A percentile compares a stretch with the other conserved stretches of the same genome.
These are phyloP conservation scores for Pontederia paniculata DNA, from an alignment of 176 grass and related monocot genomes.

Conservation along the genomic window DNA sequence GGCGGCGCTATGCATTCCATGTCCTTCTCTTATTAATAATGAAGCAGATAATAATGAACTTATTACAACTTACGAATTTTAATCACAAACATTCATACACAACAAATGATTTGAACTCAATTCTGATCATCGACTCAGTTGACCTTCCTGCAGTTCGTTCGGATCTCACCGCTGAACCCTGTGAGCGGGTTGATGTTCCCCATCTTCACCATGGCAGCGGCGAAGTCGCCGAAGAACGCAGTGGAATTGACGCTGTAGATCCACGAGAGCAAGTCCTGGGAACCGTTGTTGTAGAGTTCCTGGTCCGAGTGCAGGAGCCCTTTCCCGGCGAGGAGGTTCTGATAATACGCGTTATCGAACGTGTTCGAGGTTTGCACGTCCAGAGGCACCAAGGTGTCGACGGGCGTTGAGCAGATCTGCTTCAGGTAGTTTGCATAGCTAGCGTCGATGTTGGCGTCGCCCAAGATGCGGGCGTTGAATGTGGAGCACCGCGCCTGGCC, in stretches of 20 bases:
- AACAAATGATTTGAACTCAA: no score
- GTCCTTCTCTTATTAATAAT: no score
- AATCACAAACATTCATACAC: no score
- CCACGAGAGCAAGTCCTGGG: conserved; percentile 38
- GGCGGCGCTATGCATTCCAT: no score
- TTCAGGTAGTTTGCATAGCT: not conserved
- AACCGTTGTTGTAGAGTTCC: conserved; percentile 49
- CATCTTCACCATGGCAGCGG: conserved; percentile 69
- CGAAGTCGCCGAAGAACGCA: conserved; percentile 60
- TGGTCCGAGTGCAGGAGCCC: conserved; percentile 88
- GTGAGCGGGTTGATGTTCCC: conserved; percentile 59
- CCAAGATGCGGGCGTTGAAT: conserved; percentile 29
- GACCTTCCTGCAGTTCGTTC: conserved; percentile 52
- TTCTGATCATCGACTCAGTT: conserved; percentile 30
- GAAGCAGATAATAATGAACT: no score
- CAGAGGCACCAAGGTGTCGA: conserved; percentile 45
- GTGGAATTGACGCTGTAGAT: conserved; percentile 34
- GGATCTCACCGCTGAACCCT: conserved; percentile 41
- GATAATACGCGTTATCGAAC: conserved; percentile 81
- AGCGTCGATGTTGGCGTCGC: conserved; percentile 21
- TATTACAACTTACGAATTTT: no score
- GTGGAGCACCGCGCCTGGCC: conserved; percentile 38
- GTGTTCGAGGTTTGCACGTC: conserved; percentile 45
- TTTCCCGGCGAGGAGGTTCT: conserved; percentile 48
- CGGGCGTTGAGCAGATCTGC: not conserved